Evolutionary conservation across 2,329 filamentous ascomycete genomes (phyloP).

Genomic region (Zasmidium citrigriseum): DNA sequence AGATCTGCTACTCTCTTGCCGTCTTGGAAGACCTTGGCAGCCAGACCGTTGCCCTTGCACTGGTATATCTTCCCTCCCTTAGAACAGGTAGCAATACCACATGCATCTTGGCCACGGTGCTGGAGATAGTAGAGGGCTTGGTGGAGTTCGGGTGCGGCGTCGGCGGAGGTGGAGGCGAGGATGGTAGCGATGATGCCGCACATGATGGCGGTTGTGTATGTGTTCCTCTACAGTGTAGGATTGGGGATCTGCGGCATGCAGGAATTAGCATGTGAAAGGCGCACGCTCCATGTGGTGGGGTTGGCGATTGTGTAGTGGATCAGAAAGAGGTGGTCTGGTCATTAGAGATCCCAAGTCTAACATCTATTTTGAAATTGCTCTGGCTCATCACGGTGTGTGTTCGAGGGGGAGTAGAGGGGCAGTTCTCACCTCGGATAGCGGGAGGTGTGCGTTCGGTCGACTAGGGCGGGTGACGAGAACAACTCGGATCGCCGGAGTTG

Average conservation of each 20-base stretch:
- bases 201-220: conserved; percentile 39
- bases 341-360: conserved; percentile 23
- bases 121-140: conserved; percentile 43
- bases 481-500: neutral
- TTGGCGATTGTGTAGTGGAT: conserved; percentile 4
- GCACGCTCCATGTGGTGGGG: neutral
- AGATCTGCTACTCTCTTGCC: conserved; percentile 72
- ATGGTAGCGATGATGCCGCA: conserved; percentile 55
- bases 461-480: conserved; percentile 3
- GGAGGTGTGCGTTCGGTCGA: neutral
- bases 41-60: conserved; percentile 89
- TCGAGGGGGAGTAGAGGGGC: neutral
- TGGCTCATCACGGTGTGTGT: conserved; percentile 16
- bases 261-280: conserved; percentile 7
- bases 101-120: conserved; percentile 82
- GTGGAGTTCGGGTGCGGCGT: conserved; percentile 39
- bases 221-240: conserved; percentile 1
- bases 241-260: neutral
- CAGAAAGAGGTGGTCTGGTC: conserved; percentile 19
- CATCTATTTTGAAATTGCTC: conserved; percentile 22
- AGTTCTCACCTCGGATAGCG: conserved; percentile 4
- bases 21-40: conserved; percentile 79
- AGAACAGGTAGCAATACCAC: conserved; percentile 76
- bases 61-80: conserved; percentile 80
- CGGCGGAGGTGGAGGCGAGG: conserved; percentile 43